Conservation (phyloP, 805 yeast genomes). For the Saturnispora ahearnii region DNA sequence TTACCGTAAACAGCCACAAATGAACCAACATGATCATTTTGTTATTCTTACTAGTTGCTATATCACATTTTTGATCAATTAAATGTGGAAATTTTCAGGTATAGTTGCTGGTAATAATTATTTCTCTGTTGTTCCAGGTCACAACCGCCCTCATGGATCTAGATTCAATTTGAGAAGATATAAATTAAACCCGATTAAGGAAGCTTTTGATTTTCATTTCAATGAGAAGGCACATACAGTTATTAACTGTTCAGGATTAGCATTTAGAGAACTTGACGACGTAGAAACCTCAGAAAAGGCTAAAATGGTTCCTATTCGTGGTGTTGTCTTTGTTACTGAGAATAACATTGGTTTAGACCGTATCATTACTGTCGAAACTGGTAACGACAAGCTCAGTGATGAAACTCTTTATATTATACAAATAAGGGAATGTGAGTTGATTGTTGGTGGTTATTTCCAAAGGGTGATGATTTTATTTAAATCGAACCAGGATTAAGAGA, state of each 20-base stretch:
- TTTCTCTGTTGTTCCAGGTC: slow-evolving; percentile 7
- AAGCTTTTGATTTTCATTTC: slow-evolving; percentile 36
- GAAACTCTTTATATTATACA: slow-evolving; percentile 58
- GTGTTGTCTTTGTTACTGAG: slow-evolving; percentile 44
- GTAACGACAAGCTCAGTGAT: slow-evolving; percentile 28
- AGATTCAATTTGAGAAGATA: slow-evolving; percentile 45
- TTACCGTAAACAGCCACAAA: slow-evolving; percentile 85
- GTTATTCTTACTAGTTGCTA: slow-evolving; percentile 25
- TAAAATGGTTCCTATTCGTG: slow-evolving; percentile 36
- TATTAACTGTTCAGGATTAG: slow-evolving; percentile 68
- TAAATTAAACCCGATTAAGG: slow-evolving; percentile 34
- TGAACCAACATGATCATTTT: slow-evolving; percentile 55
- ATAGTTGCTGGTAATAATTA: slow-evolving; percentile 8
- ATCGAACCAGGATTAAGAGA: slow-evolving; percentile 38
- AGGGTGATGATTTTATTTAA: slow-evolving; percentile 16
- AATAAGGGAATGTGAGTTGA: slow-evolving; percentile 63
- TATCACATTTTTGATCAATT: slow-evolving; percentile 28
- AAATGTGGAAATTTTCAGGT: slow-evolving; percentile 13
- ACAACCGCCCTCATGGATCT: slow-evolving; percentile 10
- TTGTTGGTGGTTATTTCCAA: slow-evolving; percentile 42
- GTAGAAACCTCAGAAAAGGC: slow-evolving; percentile 38
- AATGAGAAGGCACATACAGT: slow-evolving; percentile 40
- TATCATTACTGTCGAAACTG: slow-evolving; percentile 84
- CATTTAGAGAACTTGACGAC: slow-evolving; percentile 77
- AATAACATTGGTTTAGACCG: slow-evolving; percentile 94